Evolutionary conservation across 371 early-diverging fungal genomes (phyloP).

Genomic region (Mucor ambiguus): DNA sequence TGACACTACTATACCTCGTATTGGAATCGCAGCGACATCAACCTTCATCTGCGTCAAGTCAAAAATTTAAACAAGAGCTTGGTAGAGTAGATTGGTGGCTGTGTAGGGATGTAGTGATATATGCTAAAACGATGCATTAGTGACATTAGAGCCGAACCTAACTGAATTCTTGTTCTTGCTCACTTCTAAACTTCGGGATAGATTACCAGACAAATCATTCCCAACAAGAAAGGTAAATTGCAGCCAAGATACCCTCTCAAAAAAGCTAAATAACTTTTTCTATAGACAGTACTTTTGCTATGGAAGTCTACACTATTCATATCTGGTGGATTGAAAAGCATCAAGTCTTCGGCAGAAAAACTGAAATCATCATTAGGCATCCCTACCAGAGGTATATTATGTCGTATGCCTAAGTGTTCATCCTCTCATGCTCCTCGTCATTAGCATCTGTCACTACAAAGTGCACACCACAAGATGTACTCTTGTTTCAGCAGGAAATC

Average conservation of each 20-base stretch:
- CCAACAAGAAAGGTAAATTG: constrained; percentile 73
- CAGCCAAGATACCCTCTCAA: too few relatives aligned
- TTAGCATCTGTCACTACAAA: constrained; percentile 38
- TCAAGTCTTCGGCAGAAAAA: constrained; percentile 14
- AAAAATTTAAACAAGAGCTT: constrained; percentile 41
- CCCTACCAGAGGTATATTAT: not conserved
- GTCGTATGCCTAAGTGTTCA: not conserved
- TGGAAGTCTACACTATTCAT: constrained; percentile 73
- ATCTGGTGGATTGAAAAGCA: constrained; percentile 60
- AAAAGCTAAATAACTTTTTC: constrained; percentile 58
- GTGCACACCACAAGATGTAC: constrained; percentile 65
- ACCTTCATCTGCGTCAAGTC: constrained; percentile 17
- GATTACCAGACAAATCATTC: constrained; percentile 50
- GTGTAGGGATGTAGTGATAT: not conserved
- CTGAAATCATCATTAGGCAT: constrained; percentile 17
- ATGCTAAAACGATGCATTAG: not conserved
- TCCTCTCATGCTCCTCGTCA: not conserved
- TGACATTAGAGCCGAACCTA: constrained; percentile 23
- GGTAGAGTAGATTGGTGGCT: constrained; percentile 25
- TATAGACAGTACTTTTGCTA: constrained; percentile 18
- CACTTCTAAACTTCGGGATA: constrained; percentile 22
- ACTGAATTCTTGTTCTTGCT: constrained; percentile 62
- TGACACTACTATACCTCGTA: constrained; percentile 62
- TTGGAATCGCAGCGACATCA: constrained; percentile 49
- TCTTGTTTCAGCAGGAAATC: constrained; percentile 57